Percentiles rank a stretch among this genome's conserved stretches.
Evolutionary conservation across 2,329 filamentous ascomycete genomes (phyloP).

Genomic region (Incumbomyces delicatus): DNA sequence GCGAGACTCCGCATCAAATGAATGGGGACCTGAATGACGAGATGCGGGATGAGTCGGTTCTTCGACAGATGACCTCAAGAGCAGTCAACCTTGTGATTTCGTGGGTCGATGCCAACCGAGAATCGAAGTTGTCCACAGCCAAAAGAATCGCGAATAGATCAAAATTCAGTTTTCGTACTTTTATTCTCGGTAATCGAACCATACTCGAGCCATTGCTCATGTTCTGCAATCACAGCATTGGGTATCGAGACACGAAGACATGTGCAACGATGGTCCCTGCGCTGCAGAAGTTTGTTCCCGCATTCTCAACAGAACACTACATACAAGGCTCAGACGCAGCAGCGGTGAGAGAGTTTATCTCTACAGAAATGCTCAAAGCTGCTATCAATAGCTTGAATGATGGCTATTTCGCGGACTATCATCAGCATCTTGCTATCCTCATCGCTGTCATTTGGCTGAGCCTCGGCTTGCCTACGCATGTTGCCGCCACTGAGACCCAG

Average conservation of each 20-base stretch:
- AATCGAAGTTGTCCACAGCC: conserved; percentile 39
- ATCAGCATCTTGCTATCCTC: conserved; percentile 79
- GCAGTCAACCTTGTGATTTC: conserved; percentile 86
- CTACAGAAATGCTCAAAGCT: conserved; percentile 75
- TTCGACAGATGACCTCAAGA: conserved; percentile 84
- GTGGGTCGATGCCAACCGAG: conserved; percentile 65
- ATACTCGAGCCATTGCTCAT: conserved; percentile 82
- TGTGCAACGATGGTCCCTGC: conserved; percentile 77
- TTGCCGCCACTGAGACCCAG: conserved; percentile 13
- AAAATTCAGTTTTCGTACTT: conserved; percentile 54
- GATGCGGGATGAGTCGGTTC: conserved; percentile 95
- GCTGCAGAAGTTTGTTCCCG: conserved; percentile 74
- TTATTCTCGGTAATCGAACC: conserved; percentile 66
- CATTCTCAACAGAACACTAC: conserved; percentile 44
- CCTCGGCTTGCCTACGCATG: conserved; percentile 44
- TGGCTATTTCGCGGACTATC: conserved; percentile 90
- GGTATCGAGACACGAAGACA: conserved; percentile 80
- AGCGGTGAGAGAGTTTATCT: conserved; percentile 81
- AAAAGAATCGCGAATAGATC: conserved; percentile 19
- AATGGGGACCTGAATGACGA: conserved; percentile 77
- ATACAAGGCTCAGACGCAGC: conserved; percentile 42
- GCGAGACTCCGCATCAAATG: conserved; percentile 31
- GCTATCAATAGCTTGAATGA: conserved; percentile 88
- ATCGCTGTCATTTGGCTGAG: conserved; percentile 77
- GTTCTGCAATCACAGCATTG: conserved; percentile 83